Percentiles rank a stretch among this genome's conserved stretches.
Evolutionary conservation across 306 rosid species (phyloP).

Genomic region (Hylodesmum podocarpum): DNA sequence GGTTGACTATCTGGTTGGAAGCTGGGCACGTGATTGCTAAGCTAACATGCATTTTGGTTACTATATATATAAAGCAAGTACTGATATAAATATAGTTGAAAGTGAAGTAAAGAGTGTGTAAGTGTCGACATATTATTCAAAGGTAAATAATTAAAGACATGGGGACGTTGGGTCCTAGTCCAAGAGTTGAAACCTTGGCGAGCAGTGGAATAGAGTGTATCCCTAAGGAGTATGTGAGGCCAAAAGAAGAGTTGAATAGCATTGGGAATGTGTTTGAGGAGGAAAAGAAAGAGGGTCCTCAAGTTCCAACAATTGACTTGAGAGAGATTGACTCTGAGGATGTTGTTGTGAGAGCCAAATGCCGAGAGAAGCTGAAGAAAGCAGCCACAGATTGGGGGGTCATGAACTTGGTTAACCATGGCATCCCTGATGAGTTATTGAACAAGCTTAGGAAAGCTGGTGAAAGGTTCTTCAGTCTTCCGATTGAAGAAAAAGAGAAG

Average conservation of each 20-base stretch:
- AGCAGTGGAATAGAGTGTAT: slow-evolving; percentile 57
- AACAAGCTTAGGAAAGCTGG: slow-evolving; percentile 54
- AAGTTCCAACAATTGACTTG: slow-evolving; percentile 74
- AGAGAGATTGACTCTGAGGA: slow-evolving; percentile 51
- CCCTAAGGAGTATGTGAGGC: slow-evolving; percentile 77
- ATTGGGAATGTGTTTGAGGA: slow-evolving; percentile 66
- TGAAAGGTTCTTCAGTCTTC: slow-evolving; percentile 46
- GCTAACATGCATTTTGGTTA: too few relatives aligned
- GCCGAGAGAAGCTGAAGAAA: slow-evolving; percentile 55
- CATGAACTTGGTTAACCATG: slow-evolving; percentile 80
- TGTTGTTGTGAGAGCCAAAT: slow-evolving; percentile 39
- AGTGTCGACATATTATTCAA: too few relatives aligned
- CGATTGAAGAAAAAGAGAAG: slow-evolving; percentile 74
- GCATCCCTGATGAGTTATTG: slow-evolving; percentile 57
- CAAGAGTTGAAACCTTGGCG: slow-evolving; percentile 73
- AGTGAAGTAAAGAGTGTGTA: background rate
- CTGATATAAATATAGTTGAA: too few relatives aligned
- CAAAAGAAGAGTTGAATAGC: slow-evolving; percentile 63
- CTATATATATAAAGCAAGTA: too few relatives aligned
- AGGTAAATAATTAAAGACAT: too few relatives aligned
- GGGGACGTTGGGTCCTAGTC: slow-evolving; percentile 2
- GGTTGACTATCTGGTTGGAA: background rate
- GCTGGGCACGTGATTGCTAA: background rate
- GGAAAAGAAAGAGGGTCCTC: slow-evolving; percentile 61
- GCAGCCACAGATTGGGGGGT: slow-evolving; percentile 91